Evolutionary conservation across 2,329 filamentous ascomycete species (phyloP), one percentile per base, ranked within the genome.

Genomic region (Trichoderma citrinoviride): DNA sequence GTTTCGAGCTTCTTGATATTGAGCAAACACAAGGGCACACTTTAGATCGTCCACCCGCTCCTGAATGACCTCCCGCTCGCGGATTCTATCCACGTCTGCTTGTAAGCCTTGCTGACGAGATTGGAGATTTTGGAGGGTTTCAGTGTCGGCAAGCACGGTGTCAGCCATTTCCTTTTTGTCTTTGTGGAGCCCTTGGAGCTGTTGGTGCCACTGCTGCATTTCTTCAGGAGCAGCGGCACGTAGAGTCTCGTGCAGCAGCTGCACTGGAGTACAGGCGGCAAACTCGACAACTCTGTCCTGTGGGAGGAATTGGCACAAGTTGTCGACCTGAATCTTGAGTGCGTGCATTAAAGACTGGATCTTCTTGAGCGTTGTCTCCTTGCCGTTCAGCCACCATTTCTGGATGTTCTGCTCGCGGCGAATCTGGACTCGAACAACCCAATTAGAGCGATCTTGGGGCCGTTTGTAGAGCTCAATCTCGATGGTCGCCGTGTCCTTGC

Each of bases 251-350:
- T 88, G 84, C 0, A 99, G 82, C 21, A 97, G 84, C 50, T 96
- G 90, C 14, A 96, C 82, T 0, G 94, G 90, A 8, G 87, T 90
- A 70, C 96, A 85, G 5, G 86, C 90, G 5, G 95, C 92, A 74
- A 99, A 99, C 73, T 97, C 93, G 25, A 93, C 92, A 1, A 99
- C 95, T 70, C 93, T 90, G 74, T 99, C 95, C 76, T 99, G 95
- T 0, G 95, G 95, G 50, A 99, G 80, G 71, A 99, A 99, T 75
- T 99, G 95, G 75, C 95, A 99, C 2, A 99, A 83, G 71, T 99
- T 99, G 80, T 99, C 95, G 68, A 98, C 92, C 76, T 99, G 95
- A 58, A 99, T 98, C 55, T 90, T 90, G 72, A 96, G 87, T 10
- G 82, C 83, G 66, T 82, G 85, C 67, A 89, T 90, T 55, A 97